phyloP scores from a whole-genome alignment of 1,284 basidiomycete genomes.

The Pyrrhoderma noxium region DNA sequence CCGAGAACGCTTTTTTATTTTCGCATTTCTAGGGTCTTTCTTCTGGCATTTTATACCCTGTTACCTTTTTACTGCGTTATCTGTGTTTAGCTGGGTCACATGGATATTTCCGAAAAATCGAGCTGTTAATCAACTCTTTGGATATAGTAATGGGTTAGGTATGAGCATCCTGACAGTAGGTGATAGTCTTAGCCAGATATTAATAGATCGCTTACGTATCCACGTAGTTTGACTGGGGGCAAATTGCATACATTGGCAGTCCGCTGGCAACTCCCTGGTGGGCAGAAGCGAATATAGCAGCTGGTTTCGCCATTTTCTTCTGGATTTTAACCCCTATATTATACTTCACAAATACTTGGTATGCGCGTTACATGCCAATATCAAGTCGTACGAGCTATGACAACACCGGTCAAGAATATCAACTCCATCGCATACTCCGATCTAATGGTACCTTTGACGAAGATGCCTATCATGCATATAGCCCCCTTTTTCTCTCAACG shows the following conservation, averaged over 20 bases:
- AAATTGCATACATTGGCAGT: slow-evolving; percentile 47
- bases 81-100: slow-evolving; percentile 68
- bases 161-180: slow-evolving; percentile 27
- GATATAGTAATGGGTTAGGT: slow-evolving; percentile 25
- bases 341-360: slow-evolving; percentile 21
- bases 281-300: slow-evolving; percentile 25
- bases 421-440: slow-evolving; percentile 60
- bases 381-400: slow-evolving; percentile 51
- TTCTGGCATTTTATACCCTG: slow-evolving; percentile 49
- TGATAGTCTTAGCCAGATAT: no score
- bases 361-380: slow-evolving; percentile 34
- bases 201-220: no score
- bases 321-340: slow-evolving; percentile 34
- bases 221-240: slow-evolving; percentile 32
- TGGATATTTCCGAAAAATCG: slow-evolving; percentile 45
- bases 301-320: slow-evolving; percentile 36
- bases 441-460: slow-evolving; percentile 51
- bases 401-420: slow-evolving; percentile 60
- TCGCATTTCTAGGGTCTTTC: slow-evolving; percentile 31
- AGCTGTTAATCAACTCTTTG: slow-evolving; percentile 36
- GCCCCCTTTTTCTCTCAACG: slow-evolving; percentile 74
- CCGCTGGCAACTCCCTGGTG: slow-evolving; percentile 51
- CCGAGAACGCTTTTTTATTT: slow-evolving; percentile 43
- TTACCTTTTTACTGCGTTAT: slow-evolving; percentile 32
- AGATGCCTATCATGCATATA: slow-evolving; percentile 68